phyloP scores from a whole-genome alignment of 805 yeast genomes.

The Wickerhamomyces hampshirensis region DNA sequence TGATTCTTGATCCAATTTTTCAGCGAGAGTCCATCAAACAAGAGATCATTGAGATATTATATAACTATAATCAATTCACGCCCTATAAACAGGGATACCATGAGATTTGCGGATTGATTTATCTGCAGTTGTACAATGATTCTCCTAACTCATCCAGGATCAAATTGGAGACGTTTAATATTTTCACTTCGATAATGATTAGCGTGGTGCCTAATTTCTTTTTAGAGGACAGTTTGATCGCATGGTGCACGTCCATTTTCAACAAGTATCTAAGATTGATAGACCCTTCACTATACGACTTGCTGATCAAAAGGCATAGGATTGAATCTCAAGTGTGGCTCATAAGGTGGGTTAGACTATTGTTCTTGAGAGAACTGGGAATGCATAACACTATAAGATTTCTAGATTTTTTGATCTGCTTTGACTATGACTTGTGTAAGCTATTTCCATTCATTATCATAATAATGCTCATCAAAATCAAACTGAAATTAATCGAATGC shows the following conservation, averaged over 20 bases:
- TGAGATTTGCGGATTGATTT: constrained; percentile 45
- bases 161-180: constrained; percentile 36
- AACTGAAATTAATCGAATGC: constrained; percentile 37
- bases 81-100: constrained; percentile 48
- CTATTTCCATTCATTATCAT: constrained; percentile 37
- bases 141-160: constrained; percentile 15
- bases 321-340: constrained; percentile 49
- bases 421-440: constrained; percentile 26
- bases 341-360: constrained; percentile 42
- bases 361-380: constrained; percentile 43
- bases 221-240: constrained; percentile 35
- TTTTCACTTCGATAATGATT: constrained; percentile 40
- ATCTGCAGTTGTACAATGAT: constrained; percentile 35
- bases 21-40: constrained; percentile 7
- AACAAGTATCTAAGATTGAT: constrained; percentile 38
- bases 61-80: constrained; percentile 21
- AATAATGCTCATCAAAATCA: constrained; percentile 38
- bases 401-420: constrained; percentile 39
- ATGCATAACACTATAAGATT: constrained; percentile 29
- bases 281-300: constrained; percentile 43
- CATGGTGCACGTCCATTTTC: constrained; percentile 38
- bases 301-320: constrained; percentile 36
- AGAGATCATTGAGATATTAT: constrained; percentile 22
- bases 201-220: constrained; percentile 40
- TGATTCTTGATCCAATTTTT: constrained; percentile 23